A percentile compares a stretch with the other conserved stretches of the same genome.
These are phyloP conservation scores for Ajuga reptans DNA, from an alignment of 305 asterid genomes.

Conservation along the genomic window DNA sequence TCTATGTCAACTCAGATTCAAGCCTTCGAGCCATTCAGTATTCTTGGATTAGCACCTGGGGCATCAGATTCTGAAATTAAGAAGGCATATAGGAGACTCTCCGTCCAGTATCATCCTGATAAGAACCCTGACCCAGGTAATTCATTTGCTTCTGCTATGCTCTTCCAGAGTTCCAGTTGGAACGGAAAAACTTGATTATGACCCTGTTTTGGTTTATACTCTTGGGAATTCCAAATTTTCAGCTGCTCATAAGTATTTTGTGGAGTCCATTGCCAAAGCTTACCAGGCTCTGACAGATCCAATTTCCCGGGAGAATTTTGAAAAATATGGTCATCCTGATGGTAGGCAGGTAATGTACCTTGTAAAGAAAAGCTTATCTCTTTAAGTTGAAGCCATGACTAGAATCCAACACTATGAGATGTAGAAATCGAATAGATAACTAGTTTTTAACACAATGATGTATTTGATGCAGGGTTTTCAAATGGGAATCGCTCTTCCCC, in stretches of 20 bases:
- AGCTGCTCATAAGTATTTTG: constrained; percentile 88
- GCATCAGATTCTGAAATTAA: constrained; percentile 83
- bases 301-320: constrained; percentile 83
- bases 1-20: constrained; percentile 42
- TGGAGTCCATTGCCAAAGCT: constrained; percentile 88
- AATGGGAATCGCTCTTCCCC: constrained; percentile 92
- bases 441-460: background rate
- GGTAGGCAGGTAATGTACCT: constrained; percentile 81
- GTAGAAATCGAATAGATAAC: background rate
- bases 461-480: constrained; percentile 67
- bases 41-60: constrained; percentile 87
- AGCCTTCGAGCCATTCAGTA: constrained; percentile 86
- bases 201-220: constrained; percentile 10
- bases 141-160: constrained; percentile 3
- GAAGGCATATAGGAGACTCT: constrained; percentile 93
- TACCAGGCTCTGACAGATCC: constrained; percentile 99
- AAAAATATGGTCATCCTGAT: constrained; percentile 98
- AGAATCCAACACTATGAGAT: background rate
- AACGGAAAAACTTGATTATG: background rate
- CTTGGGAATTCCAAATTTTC: constrained; percentile 23
- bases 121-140: constrained; percentile 99
- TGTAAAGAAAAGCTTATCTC: constrained; percentile 10
- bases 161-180: background rate
- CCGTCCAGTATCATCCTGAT: constrained; percentile 97
- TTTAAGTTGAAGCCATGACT: background rate